Percentiles rank a stretch among this genome's conserved stretches.
These are phyloP conservation scores for Arthrobotrys conoides DNA, from an alignment of 2,329 filamentous ascomycete genomes.

Conservation along the genomic window DNA sequence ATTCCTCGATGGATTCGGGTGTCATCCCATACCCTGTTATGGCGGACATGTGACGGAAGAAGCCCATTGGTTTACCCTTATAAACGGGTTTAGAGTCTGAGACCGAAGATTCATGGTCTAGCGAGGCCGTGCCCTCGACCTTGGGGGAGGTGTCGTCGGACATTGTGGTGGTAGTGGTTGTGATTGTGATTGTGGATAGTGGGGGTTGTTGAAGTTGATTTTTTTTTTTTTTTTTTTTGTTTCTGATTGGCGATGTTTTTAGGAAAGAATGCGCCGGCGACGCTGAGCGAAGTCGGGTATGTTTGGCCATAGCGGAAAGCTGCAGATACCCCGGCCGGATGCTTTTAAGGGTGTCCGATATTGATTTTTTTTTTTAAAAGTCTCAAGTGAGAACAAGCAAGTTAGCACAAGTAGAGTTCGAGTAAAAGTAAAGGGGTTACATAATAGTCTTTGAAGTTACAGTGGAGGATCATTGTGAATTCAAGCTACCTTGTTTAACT, in stretches of 20 bases:
- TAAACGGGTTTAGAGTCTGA: conserved; percentile 50
- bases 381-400: background rate
- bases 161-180: conserved; percentile 9
- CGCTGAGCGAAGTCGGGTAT: conserved; percentile 31
- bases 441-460: conserved; percentile 5
- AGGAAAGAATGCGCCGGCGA: background rate
- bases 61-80: conserved; percentile 53
- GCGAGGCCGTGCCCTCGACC: conserved; percentile 35
- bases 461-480: conserved; percentile 50
- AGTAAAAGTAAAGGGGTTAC: background rate
- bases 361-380: background rate
- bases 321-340: background rate
- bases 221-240: background rate
- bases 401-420: too few relatives aligned
- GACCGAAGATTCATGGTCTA: conserved; percentile 36
- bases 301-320: background rate
- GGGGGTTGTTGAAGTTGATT: background rate
- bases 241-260: background rate
- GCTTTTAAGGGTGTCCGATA: background rate
- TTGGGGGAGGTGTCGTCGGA: conserved; percentile 15
- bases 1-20: conserved; percentile 78
- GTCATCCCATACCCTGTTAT: conserved; percentile 78
- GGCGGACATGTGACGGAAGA: conserved; percentile 62
- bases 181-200: background rate
- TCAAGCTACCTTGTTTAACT: too few relatives aligned